phyloP scores from a whole-genome alignment of 805 yeast genomes.

The Vanderwaltozyma tropicalis region DNA sequence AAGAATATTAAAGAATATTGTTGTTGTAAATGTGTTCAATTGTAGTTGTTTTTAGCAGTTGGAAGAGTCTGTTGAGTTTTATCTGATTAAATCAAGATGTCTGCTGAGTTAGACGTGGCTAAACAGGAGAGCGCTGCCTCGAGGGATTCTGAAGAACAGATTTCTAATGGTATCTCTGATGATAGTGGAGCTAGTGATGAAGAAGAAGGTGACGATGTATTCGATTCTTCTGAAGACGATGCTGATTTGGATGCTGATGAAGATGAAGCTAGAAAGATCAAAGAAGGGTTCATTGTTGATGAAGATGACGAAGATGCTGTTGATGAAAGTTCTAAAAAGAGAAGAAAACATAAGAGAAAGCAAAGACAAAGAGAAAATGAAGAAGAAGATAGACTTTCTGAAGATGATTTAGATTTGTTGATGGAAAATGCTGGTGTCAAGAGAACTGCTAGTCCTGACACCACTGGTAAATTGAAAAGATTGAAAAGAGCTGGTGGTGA shows the following conservation, averaged over 20 bases:
- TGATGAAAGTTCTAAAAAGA: constrained; percentile 23
- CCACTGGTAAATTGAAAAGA: constrained; percentile 53
- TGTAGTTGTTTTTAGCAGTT: no score
- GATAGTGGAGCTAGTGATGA: constrained; percentile 31
- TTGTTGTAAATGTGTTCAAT: no score
- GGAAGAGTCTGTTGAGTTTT: no score
- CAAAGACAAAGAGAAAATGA: constrained; percentile 33
- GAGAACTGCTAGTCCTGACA: constrained; percentile 30
- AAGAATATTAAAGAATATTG: no score
- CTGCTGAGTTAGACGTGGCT: not conserved
- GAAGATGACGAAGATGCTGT: constrained; percentile 66
- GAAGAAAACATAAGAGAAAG: constrained; percentile 32
- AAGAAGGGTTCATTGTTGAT: constrained; percentile 91
- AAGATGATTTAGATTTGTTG: constrained; percentile 86
- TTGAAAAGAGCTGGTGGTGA: constrained; percentile 61
- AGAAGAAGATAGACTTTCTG: constrained; percentile 67
- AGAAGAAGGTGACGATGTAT: constrained; percentile 38
- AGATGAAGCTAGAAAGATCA: constrained; percentile 71
- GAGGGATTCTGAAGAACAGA: constrained; percentile 10
- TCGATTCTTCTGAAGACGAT: constrained; percentile 82
- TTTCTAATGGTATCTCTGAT: constrained; percentile 25
- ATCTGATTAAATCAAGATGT: not conserved
- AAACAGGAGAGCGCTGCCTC: not conserved
- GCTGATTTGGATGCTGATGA: constrained; percentile 81
- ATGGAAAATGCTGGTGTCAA: constrained; percentile 84